Conservation (phyloP, 345 rosid genomes). For the Dimocarpus longan region DNA sequence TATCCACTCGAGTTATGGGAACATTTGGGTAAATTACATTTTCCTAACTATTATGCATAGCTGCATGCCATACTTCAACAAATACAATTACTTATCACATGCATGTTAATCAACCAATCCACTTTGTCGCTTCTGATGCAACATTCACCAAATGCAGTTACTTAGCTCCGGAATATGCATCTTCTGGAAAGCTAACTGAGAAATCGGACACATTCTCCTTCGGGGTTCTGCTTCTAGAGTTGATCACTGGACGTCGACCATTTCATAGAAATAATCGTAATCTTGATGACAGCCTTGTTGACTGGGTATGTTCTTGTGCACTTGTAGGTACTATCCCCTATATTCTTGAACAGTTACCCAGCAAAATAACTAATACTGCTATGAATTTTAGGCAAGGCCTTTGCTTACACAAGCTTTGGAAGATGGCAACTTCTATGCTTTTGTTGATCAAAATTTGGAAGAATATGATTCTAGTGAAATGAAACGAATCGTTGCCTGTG, state of each 20-base stretch:
- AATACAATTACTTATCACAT: background rate
- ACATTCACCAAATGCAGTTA: constrained; percentile 47
- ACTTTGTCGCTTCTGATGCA: constrained; percentile 8
- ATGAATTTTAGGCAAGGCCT: constrained; percentile 70
- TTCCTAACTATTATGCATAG: background rate
- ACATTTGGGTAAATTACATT: constrained; percentile 70
- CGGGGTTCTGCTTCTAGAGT: constrained; percentile 85
- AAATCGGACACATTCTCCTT: constrained; percentile 89
- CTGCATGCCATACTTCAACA: background rate
- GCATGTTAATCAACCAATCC: background rate
- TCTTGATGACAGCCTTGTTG: constrained; percentile 80
- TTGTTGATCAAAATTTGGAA: constrained; percentile 62
- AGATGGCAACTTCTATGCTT: constrained; percentile 45
- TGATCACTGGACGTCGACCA: constrained; percentile 82
- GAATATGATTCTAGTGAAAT: constrained; percentile 53
- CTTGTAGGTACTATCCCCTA: background rate
- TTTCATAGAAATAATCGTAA: constrained; percentile 49
- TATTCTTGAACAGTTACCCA: background rate
- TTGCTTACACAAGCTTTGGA: constrained; percentile 59
- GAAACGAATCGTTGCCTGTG: constrained; percentile 72
- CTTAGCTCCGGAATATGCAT: constrained; percentile 91
- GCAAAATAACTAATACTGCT: constrained; percentile 12
- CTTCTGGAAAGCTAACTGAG: constrained; percentile 83
- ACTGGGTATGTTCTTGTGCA: constrained; percentile 61
- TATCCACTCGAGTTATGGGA: constrained; percentile 92